Evolutionary conservation across 192 early-diverging fungal genomes (phyloP).

Genomic region (Coemansia reversa): DNA sequence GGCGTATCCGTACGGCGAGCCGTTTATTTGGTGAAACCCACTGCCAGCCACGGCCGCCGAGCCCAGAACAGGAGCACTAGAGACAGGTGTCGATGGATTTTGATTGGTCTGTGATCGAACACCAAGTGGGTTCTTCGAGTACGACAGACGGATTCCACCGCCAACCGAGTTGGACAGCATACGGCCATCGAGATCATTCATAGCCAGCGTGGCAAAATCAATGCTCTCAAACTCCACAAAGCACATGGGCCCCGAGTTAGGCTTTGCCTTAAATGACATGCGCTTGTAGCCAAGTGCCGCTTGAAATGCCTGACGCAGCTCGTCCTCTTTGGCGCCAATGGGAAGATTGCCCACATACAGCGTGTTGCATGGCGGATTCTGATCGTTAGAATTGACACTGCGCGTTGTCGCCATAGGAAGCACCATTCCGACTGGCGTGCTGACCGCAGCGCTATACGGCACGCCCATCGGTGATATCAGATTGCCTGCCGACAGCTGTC

Average conservation of each 20-base stretch:
- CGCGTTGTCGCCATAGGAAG: constrained; percentile 55
- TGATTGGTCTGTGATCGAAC: constrained; percentile 64
- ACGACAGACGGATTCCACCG: constrained; percentile 93
- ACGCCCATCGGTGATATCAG: constrained; percentile 45
- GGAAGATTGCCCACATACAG: constrained; percentile 98
- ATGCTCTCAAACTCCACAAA: constrained; percentile 99
- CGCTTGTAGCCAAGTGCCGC: constrained; percentile 86
- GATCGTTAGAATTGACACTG: constrained; percentile 70
- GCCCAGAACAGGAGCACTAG: constrained; percentile 14
- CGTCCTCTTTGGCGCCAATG: constrained; percentile 82
- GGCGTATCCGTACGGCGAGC: constrained; percentile 36
- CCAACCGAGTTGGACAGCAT: constrained; percentile 81
- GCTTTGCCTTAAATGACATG: constrained; percentile 81
- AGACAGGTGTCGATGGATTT: constrained; percentile 1
- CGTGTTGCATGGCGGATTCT: constrained; percentile 99
- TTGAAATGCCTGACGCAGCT: constrained; percentile 80
- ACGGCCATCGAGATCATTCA: constrained; percentile 84
- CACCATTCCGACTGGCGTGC: constrained; percentile 41
- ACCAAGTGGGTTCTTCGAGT: constrained; percentile 95
- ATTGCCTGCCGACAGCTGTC: constrained; percentile 36
- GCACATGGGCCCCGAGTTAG: constrained; percentile 93
- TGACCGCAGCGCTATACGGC: constrained; percentile 38
- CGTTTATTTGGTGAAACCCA: constrained; percentile 19
- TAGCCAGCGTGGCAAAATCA: constrained; percentile 82
- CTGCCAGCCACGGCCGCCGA: constrained; percentile 18